Percentiles rank a stretch among this genome's conserved stretches.
Evolutionary conservation across 306 rosid species (phyloP).

Genomic region (Heteromeles arbutifolia): DNA sequence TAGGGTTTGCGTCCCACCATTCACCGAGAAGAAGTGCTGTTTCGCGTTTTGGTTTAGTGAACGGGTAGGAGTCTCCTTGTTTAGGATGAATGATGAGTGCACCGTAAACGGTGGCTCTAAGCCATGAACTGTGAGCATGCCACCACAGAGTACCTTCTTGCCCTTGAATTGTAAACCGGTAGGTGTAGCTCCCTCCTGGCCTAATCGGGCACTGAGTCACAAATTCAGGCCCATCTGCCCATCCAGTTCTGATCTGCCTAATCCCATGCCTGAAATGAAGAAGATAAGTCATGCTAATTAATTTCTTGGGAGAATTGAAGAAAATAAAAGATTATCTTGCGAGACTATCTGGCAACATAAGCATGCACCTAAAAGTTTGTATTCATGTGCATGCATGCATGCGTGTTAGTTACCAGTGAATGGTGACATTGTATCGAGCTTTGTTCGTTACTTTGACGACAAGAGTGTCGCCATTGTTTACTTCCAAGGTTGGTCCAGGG

Average conservation of each 20-base stretch:
- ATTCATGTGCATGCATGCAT: background rate
- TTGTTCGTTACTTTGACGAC: slow-evolving; percentile 67
- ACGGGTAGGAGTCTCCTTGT: slow-evolving; percentile 65
- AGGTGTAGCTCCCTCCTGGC: slow-evolving; percentile 78
- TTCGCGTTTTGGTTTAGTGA: slow-evolving; percentile 61
- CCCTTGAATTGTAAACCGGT: slow-evolving; percentile 65
- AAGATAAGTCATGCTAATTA: background rate
- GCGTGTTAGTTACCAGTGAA: slow-evolving; percentile 61
- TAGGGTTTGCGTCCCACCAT: slow-evolving; percentile 93
- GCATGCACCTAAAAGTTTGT: background rate
- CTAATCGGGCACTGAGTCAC: slow-evolving; percentile 93
- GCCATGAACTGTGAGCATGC: slow-evolving; percentile 43
- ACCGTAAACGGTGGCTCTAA: slow-evolving; percentile 33
- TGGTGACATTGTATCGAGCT: slow-evolving; percentile 79
- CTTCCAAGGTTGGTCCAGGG: slow-evolving; percentile 91
- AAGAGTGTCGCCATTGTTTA: slow-evolving; percentile 75
- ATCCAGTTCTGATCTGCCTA: slow-evolving; percentile 78
- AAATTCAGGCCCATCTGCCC: slow-evolving; percentile 98
- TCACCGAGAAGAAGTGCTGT: slow-evolving; percentile 75
- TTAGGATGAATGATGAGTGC: slow-evolving; percentile 28
- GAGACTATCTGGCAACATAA: background rate
- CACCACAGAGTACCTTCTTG: slow-evolving; percentile 52
- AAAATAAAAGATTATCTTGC: background rate
- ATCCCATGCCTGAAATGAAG: slow-evolving; percentile 68
- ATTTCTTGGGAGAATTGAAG: background rate